Conservation (phyloP, 805 yeast species). For the Barnettozyma sucrosica region DNA sequence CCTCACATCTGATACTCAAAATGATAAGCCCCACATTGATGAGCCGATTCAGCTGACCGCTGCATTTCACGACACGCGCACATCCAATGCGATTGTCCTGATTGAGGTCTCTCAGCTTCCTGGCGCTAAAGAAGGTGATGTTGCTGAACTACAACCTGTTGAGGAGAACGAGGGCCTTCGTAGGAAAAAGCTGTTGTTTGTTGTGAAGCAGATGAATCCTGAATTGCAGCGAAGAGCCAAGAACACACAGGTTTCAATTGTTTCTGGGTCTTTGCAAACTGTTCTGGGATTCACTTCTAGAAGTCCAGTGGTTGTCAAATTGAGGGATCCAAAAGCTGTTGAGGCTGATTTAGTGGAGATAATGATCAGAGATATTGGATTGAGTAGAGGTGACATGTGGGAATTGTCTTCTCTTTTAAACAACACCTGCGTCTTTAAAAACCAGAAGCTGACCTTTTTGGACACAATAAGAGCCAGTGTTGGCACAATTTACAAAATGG, state of each 20-base stretch:
- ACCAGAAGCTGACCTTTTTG: constrained; percentile 59
- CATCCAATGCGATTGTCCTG: constrained; percentile 52
- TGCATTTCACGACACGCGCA: constrained; percentile 59
- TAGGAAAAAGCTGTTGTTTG: constrained; percentile 38
- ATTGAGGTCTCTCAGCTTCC: constrained; percentile 56
- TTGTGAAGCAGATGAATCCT: constrained; percentile 32
- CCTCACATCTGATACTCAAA: not conserved
- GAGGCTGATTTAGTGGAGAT: constrained; percentile 81
- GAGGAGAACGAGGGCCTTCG: constrained; percentile 18
- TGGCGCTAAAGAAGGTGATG: constrained; percentile 64
- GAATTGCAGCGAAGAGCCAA: constrained; percentile 29
- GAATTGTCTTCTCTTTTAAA: constrained; percentile 55
- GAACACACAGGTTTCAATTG: constrained; percentile 45
- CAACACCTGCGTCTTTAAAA: constrained; percentile 58
- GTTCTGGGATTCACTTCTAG: constrained; percentile 62
- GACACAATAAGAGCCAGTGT: constrained; percentile 59
- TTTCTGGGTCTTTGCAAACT: constrained; percentile 53
- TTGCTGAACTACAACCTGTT: constrained; percentile 58
- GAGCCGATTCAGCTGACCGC: constrained; percentile 18
- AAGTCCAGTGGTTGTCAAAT: constrained; percentile 54
- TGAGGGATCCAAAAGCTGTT: constrained; percentile 39
- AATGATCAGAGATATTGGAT: constrained; percentile 68
- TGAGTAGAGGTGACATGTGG: constrained; percentile 95
- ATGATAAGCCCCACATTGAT: constrained; percentile 7
- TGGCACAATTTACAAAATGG: constrained; percentile 55